Percentiles rank a stretch among this genome's conserved stretches.
Conservation (phyloP, 1,139 yeast genomes). For the Nakaseomyces bracarensis region DNA sequence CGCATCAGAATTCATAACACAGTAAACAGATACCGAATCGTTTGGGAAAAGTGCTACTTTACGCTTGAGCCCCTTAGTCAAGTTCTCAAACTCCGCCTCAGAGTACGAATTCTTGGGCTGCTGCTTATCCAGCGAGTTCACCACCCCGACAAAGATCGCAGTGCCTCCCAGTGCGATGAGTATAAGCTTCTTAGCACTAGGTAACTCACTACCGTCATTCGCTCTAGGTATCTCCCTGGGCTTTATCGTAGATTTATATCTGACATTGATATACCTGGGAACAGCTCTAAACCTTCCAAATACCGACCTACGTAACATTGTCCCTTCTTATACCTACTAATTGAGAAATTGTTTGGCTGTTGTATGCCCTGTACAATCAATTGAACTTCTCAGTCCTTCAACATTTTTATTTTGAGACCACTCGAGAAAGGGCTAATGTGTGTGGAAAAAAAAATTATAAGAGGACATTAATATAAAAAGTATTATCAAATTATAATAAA, state of each 20-base stretch:
- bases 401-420: too few relatives aligned
- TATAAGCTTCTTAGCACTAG: slow-evolving; percentile 43
- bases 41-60: slow-evolving; percentile 39
- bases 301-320: too few relatives aligned
- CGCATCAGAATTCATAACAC: slow-evolving; percentile 2
- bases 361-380: too few relatives aligned
- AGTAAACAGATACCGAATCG: slow-evolving; percentile 15
- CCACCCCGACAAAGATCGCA: slow-evolving; percentile 46
- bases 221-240: neutral
- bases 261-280: neutral
- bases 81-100: slow-evolving; percentile 54
- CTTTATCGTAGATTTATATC: neutral
- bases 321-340: neutral
- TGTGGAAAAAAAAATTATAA: too few relatives aligned
- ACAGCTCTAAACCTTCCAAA: neutral
- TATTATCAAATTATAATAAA: too few relatives aligned
- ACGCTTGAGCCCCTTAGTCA: slow-evolving; percentile 46
- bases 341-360: too few relatives aligned
- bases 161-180: slow-evolving; percentile 46
- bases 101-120: slow-evolving; percentile 45
- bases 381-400: too few relatives aligned
- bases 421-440: too few relatives aligned
- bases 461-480: too few relatives aligned
- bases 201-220: slow-evolving; percentile 29
- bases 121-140: slow-evolving; percentile 45